Conservation (phyloP, 768 basidiomycete species). For the Tylopilus balloui region DNA sequence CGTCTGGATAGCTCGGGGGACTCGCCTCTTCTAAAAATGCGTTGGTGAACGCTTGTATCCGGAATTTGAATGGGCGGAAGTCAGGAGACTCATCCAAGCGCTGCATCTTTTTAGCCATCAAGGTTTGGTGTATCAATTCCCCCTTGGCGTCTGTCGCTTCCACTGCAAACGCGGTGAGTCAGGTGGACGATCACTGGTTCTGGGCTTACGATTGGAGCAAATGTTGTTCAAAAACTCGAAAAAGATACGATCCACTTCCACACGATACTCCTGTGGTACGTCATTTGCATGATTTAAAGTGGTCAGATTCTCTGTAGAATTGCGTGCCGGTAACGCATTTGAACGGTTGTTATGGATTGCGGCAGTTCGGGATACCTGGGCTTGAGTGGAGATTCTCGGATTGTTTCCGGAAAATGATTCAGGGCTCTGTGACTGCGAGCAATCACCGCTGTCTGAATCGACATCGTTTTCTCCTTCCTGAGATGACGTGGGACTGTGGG, state of each 20-base stretch:
- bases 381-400: slow-evolving; percentile 21
- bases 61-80: slow-evolving; percentile 98
- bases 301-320: slow-evolving; percentile 26
- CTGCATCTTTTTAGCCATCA: slow-evolving; percentile 99
- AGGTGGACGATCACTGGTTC: slow-evolving; percentile 2
- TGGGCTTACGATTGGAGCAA: slow-evolving; percentile 82
- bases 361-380: slow-evolving; percentile 17
- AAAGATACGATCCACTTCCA: slow-evolving; percentile 86
- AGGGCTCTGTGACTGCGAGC: slow-evolving; percentile 29
- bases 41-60: slow-evolving; percentile 96
- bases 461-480: slow-evolving; percentile 52
- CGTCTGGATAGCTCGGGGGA: slow-evolving; percentile 5
- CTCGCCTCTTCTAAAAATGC: slow-evolving; percentile 88
- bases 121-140: slow-evolving; percentile 93
- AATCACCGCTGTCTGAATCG: slow-evolving; percentile 40
- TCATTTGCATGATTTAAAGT: slow-evolving; percentile 46
- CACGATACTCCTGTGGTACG: slow-evolving; percentile 74
- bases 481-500: slow-evolving; percentile 33
- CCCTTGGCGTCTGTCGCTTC: slow-evolving; percentile 92
- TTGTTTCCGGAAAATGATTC: slow-evolving; percentile 28
- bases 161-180: slow-evolving; percentile 47
- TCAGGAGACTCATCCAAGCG: slow-evolving; percentile 93
- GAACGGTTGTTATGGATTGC: slow-evolving; percentile 15
- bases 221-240: slow-evolving; percentile 82
- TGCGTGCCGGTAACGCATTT: slow-evolving; percentile 12